phyloP scores from a whole-genome alignment of 305 asterid genomes.

The Caryopteris hybrid region DNA sequence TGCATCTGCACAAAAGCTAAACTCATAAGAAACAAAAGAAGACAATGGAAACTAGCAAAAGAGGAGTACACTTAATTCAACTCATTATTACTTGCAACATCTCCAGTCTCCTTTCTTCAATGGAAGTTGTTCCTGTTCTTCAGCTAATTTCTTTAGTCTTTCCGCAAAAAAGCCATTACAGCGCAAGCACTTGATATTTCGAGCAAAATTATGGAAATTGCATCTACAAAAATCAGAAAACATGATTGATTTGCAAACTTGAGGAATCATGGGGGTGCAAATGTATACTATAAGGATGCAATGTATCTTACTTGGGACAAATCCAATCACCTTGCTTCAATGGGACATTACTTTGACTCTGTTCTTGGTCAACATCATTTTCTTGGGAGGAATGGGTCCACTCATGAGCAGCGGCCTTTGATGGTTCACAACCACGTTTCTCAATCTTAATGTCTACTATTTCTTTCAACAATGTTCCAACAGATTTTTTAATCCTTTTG shows the following conservation, averaged over 20 bases:
- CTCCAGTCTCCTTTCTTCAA: constrained; percentile 95
- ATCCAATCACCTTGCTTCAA: constrained; percentile 78
- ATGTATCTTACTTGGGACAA: constrained; percentile 67
- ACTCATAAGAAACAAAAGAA: constrained; percentile 13
- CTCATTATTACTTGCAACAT: constrained; percentile 51
- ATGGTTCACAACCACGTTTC: constrained; percentile 30
- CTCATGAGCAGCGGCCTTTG: constrained; percentile 19
- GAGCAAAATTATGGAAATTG: constrained; percentile 67
- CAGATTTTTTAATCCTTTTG: constrained; percentile 58
- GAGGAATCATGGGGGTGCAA: neutral
- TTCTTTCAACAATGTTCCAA: constrained; percentile 67
- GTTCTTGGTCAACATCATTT: constrained; percentile 26
- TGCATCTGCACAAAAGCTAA: constrained; percentile 54
- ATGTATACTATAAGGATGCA: neutral
- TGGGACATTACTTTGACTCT: constrained; percentile 29
- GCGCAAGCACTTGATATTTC: constrained; percentile 65
- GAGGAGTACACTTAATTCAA: constrained; percentile 7
- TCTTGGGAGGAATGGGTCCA: constrained; percentile 25
- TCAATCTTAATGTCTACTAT: constrained; percentile 43
- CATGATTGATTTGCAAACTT: neutral
- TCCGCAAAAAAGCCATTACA: constrained; percentile 54
- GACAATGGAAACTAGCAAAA: neutral
- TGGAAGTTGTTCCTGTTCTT: constrained; percentile 68
- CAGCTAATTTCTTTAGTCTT: constrained; percentile 42
- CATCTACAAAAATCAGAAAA: constrained; percentile 45